Percentiles rank a stretch among this genome's conserved stretches.
These are phyloP conservation scores for Trapa bicornis DNA, from an alignment of 345 rosid species.

Conservation along the genomic window DNA sequence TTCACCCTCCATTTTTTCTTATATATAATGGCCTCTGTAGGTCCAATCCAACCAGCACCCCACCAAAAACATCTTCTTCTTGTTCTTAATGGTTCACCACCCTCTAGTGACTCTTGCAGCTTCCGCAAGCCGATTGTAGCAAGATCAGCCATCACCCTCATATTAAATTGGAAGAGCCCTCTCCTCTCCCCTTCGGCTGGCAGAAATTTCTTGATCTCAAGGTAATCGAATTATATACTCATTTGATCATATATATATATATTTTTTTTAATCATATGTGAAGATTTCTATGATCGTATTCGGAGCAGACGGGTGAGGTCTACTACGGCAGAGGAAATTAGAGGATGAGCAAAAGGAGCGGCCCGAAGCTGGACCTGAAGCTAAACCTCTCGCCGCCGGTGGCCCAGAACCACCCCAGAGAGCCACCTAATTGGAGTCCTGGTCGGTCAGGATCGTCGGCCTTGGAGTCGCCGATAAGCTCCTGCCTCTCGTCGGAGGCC, in stretches of 20 bases:
- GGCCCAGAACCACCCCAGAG: conserved; percentile 22
- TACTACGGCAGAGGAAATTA: neutral
- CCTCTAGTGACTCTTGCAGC: conserved; percentile 1
- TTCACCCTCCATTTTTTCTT: conserved; percentile 7
- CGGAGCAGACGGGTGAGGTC: conserved; percentile 8
- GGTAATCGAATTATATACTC: neutral
- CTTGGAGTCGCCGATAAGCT: conserved; percentile 55
- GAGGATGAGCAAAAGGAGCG: conserved; percentile 67
- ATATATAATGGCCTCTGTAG: conserved; percentile 40
- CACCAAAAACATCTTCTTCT: conserved; percentile 3
- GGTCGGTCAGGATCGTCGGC: conserved; percentile 59
- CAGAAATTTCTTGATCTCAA: conserved; percentile 13
- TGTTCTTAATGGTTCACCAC: conserved; percentile 1
- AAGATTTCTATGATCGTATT: too few species aligned
- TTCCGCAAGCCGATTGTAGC: conserved; percentile 9
- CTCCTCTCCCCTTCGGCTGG: conserved; percentile 15
- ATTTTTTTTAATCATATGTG: neutral
- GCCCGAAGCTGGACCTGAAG: conserved; percentile 77
- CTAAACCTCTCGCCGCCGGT: conserved; percentile 83
- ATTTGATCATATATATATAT: too few species aligned
- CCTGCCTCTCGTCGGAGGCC: conserved; percentile 76
- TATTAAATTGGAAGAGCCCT: conserved; percentile 11
- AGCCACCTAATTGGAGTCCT: conserved; percentile 45
- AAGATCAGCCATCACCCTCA: neutral
- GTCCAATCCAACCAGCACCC: conserved; percentile 13